Percentiles rank a stretch among this genome's conserved stretches.
phyloP scores from a whole-genome alignment of 2,329 filamentous ascomycete genomes.

The Colletotrichum truncatum region DNA sequence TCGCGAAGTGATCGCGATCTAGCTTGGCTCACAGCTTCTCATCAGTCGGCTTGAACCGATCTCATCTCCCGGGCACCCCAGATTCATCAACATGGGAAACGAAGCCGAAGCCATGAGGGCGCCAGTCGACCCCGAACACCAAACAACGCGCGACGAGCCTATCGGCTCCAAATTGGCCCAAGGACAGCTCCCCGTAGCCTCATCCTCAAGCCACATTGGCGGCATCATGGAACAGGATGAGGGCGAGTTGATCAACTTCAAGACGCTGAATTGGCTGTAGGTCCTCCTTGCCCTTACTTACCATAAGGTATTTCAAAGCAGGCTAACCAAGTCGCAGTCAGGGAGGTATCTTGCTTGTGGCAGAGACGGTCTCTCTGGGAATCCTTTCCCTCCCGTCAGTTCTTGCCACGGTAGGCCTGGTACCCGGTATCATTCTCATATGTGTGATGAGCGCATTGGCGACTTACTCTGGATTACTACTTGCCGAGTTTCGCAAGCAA shows the following conservation, averaged over 20 bases:
- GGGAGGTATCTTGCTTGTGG: slow-evolving; percentile 54
- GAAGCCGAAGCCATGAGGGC: neutral
- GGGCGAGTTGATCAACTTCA: slow-evolving; percentile 43
- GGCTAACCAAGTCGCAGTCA: slow-evolving; percentile 42
- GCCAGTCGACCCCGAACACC: slow-evolving; percentile 6
- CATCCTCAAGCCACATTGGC: neutral
- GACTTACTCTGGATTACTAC: slow-evolving; percentile 64
- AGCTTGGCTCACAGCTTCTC: neutral
- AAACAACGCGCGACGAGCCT: neutral
- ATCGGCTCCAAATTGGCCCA: neutral
- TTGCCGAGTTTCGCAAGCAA: slow-evolving; percentile 75
- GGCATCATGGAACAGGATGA: slow-evolving; percentile 11
- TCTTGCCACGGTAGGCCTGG: slow-evolving; percentile 76
- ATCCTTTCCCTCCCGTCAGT: slow-evolving; percentile 80
- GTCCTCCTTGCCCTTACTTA: neutral
- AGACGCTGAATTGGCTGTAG: slow-evolving; percentile 48
- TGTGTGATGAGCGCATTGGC: slow-evolving; percentile 74
- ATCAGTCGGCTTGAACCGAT: neutral
- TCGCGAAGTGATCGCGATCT: neutral
- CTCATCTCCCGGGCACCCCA: neutral
- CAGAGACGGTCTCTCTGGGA: slow-evolving; percentile 54
- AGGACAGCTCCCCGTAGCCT: neutral
- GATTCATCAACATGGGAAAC: slow-evolving; percentile 21
- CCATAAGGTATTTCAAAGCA: accelerated
- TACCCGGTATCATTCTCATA: slow-evolving; percentile 76